phyloP scores from a whole-genome alignment of 208 protist species.

The Wallacemonas sp. region DNA sequence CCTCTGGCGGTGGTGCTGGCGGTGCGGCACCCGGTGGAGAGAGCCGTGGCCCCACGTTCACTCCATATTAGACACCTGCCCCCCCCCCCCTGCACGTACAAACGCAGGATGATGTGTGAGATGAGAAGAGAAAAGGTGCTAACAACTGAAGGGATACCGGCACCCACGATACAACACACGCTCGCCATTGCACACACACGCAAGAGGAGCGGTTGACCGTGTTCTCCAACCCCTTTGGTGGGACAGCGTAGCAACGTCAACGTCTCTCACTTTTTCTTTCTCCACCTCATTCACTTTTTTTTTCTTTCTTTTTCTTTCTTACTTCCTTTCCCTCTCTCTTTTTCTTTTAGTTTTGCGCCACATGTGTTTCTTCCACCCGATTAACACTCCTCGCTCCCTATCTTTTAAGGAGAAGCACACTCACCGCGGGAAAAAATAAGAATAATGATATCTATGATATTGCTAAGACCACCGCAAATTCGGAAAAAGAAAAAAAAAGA shows the following conservation, averaged over 20 bases:
- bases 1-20: background rate
- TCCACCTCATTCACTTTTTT: background rate
- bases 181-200: too few relatives aligned
- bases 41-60: constrained; percentile 19
- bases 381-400: too few relatives aligned
- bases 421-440: background rate
- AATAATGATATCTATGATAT: background rate
- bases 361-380: too few relatives aligned
- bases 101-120: too few relatives aligned
- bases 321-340: constrained; percentile 8
- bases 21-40: background rate
- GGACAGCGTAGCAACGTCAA: too few relatives aligned
- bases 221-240: too few relatives aligned
- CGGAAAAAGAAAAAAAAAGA: background rate
- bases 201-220: too few relatives aligned
- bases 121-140: too few relatives aligned
- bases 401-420: background rate
- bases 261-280: too few relatives aligned
- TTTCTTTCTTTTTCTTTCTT: constrained; percentile 13
- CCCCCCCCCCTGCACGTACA: too few relatives aligned
- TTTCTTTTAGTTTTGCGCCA: constrained; percentile 2
- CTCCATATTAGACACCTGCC: constrained; percentile 19
- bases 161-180: too few relatives aligned
- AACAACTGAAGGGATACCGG: too few relatives aligned
- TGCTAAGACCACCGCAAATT: background rate